Conservation (phyloP, 139 green algal genomes). For the Coelastrella sp. region DNA sequence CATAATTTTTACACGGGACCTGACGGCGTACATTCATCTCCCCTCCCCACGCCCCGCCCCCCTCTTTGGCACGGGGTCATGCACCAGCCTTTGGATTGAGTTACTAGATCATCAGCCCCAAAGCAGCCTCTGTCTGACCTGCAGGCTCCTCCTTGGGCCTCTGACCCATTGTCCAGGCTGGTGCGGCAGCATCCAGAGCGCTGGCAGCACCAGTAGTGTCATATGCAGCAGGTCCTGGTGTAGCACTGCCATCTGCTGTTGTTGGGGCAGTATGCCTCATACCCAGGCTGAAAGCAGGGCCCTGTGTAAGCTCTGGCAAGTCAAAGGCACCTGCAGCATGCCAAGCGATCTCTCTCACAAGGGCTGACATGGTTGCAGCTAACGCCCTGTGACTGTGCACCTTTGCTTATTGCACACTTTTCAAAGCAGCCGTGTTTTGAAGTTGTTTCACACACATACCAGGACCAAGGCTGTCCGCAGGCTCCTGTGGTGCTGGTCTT, state of each 20-base stretch:
- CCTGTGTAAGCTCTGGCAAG: background rate
- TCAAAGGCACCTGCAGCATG: background rate
- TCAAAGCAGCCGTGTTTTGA: no score
- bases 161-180: conserved; percentile 25
- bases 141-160: background rate
- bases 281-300: background rate
- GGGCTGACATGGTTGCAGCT: no score
- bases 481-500: background rate
- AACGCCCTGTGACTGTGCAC: background rate
- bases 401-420: background rate
- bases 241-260: background rate
- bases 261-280: background rate
- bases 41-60: no score
- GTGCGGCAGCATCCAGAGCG: background rate
- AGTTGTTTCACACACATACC: background rate
- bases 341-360: background rate
- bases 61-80: no score
- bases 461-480: background rate
- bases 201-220: background rate
- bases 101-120: background rate
- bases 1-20: no score
- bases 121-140: background rate
- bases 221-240: conserved; percentile 17
- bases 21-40: background rate
- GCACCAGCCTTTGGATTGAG: no score